Conservation (phyloP, 306 rosid species). For the Amphicarpaea edgeworthii region DNA sequence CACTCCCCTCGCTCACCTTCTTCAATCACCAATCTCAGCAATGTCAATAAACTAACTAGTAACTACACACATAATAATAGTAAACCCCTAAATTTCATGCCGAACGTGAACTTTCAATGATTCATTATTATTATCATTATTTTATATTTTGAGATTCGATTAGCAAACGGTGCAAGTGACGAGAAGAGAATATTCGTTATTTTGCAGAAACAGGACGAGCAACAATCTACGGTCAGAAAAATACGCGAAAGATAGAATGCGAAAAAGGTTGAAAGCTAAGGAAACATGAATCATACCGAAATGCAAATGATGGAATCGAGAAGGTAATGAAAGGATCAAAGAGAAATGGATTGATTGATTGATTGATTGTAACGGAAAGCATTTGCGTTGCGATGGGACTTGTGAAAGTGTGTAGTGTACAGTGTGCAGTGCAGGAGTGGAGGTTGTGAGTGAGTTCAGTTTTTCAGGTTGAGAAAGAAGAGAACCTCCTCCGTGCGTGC, state of each 20-base stretch:
- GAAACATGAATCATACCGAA: conserved; percentile 13
- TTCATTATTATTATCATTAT: not conserved
- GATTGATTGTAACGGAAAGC: conserved; percentile 13
- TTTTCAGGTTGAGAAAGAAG: conserved; percentile 10
- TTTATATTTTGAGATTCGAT: not conserved
- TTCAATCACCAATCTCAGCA: conserved; percentile 11
- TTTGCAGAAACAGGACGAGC: not conserved
- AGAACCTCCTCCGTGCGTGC: conserved; percentile 53
- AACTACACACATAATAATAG: not conserved
- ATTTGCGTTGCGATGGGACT: conserved; percentile 38
- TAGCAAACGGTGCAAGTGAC: not conserved
- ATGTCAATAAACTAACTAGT: conserved; percentile 32
- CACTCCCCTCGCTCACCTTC: conserved; percentile 45
- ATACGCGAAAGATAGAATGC: conserved; percentile 14
- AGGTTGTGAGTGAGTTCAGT: not conserved
- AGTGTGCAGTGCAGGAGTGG: not conserved
- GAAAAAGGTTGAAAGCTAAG: not conserved
- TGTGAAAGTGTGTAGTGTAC: not conserved
- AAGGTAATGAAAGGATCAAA: not conserved
- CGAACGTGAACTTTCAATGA: not conserved
- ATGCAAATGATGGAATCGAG: conserved; percentile 21
- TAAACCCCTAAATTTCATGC: conserved; percentile 21
- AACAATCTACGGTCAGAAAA: conserved; percentile 2
- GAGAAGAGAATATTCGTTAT: not conserved
- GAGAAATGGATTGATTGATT: not conserved